Base-by-base conservation (phyloP, 1,139 yeast species). In the Pichia sp. region DNA sequence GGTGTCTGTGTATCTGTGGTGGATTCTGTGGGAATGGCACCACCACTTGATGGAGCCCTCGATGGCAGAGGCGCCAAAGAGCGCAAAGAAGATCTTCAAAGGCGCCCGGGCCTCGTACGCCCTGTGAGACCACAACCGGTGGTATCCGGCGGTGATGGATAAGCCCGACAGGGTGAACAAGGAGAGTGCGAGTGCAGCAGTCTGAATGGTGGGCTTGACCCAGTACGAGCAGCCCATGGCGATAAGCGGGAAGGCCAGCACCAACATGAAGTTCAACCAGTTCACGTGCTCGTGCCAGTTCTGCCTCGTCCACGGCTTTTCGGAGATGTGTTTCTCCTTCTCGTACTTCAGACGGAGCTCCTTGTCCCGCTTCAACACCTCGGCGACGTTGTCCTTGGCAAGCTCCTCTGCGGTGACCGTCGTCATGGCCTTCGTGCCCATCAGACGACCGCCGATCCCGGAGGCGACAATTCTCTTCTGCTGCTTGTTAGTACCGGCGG, bases 21-120 rank as follows among this genome's bases (percentile, higher is more conserved):
- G 99, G 59, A 95, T 82, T 76, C 99, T 84, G 75, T 93, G 99
- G 52, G 95, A 86, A 69, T 93, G 96, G 51, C 95, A 84, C 99
- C 99, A 93, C 99, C 99, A 95, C 74, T 93, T 90, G 70, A 91
- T 85, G 48, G 97, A 90, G 60, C 99, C 99, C 73, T 93, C 96
- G 54, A 89, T 90, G 53, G 97, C 88, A 52, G 96, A 96, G 44
- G 96, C 95, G 54, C 99, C 99, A 60, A 87, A 86, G 46, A 89
- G 73, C 44, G 96, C 95, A 64, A 78, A 85, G 62, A 86, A 78
- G 45, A 88, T 60, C 60, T 86, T 79, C 47, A 89, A 78, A 7
- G 96, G 93, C 62, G 75, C 66, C 49, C 77, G 75, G 44, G 95
- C 97, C 54, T 79, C 79, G 71, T 87, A 93, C 22, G 97, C 76